Percentiles rank a stretch among this genome's conserved stretches.
These are phyloP conservation scores for Sungouiozyma ichnusensis DNA, from an alignment of 805 yeast species.

Conservation along the genomic window DNA sequence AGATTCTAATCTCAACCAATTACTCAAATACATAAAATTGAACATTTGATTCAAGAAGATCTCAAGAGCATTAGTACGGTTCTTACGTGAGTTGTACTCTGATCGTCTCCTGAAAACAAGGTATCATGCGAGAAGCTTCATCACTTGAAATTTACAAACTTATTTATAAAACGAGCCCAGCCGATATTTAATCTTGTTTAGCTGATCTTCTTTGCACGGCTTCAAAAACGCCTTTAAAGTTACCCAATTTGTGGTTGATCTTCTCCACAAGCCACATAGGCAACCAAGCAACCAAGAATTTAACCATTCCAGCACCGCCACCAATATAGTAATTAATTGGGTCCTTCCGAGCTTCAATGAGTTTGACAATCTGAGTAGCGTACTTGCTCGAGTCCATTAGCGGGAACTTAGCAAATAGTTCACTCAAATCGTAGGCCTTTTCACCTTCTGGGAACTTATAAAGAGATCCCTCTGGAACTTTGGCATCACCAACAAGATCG, in stretches of 20 bases:
- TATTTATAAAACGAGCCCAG: no score
- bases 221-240: not conserved
- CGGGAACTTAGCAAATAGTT: conserved; percentile 9
- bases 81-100: no score
- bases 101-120: no score
- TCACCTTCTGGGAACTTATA: conserved; percentile 41
- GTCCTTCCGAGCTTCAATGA: not conserved
- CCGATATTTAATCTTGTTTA: not conserved
- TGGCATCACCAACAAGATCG: conserved; percentile 43
- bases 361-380: not conserved
- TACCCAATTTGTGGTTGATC: not conserved
- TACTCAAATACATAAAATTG: no score
- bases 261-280: not conserved
- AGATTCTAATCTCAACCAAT: no score
- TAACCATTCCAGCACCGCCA: not conserved
- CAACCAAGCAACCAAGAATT: not conserved
- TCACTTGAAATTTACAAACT: no score
- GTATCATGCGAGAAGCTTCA: no score
- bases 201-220: not conserved
- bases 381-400: not conserved
- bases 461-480: conserved; percentile 44
- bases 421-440: conserved; percentile 39
- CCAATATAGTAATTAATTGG: not conserved
- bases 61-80: no score
- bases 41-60: no score